These are phyloP conservation scores for Chrysanthemum seticuspe DNA, from an alignment of 129 eudicot genomes.

Conservation along the genomic window DNA sequence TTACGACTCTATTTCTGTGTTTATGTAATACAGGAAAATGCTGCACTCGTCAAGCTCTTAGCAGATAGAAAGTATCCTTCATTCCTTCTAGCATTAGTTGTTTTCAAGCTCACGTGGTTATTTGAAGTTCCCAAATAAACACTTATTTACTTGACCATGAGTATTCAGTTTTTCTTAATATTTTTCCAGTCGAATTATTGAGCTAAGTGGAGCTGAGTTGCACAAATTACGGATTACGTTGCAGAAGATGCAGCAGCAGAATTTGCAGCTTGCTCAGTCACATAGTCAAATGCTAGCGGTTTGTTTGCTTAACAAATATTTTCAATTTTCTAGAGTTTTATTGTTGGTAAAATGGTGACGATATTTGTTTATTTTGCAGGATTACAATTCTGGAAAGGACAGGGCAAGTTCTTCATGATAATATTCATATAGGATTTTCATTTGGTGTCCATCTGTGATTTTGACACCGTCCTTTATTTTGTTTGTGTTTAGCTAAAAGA, in stretches of 20 bases:
- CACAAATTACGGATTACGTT: constrained; percentile 56
- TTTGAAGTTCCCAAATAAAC: background rate
- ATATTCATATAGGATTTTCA: background rate
- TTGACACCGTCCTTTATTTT: background rate
- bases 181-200: constrained; percentile 55
- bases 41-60: constrained; percentile 52
- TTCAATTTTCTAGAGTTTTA: background rate
- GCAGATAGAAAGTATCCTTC: constrained; percentile 70
- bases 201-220: constrained; percentile 52
- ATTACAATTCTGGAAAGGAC: constrained; percentile 58
- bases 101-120: constrained; percentile 8
- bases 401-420: constrained; percentile 40
- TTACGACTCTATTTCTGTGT: constrained; percentile 3
- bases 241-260: constrained; percentile 71
- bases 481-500: constrained; percentile 43
- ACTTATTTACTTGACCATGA: background rate
- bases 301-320: constrained; percentile 26
- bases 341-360: background rate
- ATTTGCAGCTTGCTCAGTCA: constrained; percentile 61
- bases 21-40: constrained; percentile 55
- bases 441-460: background rate
- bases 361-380: constrained; percentile 39
- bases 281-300: constrained; percentile 65
- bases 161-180: constrained; percentile 28
- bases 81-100: background rate